Evolutionary conservation across 1,284 basidiomycete species (phyloP).

Genomic region (Heliocybe sulcata): DNA sequence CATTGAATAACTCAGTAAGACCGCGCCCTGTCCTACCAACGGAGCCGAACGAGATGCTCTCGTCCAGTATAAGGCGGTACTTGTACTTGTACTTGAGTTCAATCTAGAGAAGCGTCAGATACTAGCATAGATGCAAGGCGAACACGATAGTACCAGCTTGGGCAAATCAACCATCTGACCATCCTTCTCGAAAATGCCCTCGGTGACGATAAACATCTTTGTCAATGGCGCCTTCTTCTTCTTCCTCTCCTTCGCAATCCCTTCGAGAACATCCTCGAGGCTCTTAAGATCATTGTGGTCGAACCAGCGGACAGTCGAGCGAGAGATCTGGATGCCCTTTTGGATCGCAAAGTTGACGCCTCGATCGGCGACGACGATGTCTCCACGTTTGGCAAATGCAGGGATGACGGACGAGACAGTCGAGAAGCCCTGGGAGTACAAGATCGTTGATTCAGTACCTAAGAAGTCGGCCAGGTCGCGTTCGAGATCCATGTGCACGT

Average conservation of each 20-base stretch:
- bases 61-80: constrained; percentile 93
- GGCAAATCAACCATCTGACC: constrained; percentile 90
- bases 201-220: constrained; percentile 92
- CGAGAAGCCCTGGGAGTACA: constrained; percentile 93
- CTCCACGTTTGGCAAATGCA: constrained; percentile 96
- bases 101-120: constrained; percentile 44
- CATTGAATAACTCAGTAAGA: constrained; percentile 88
- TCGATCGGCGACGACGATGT: constrained; percentile 97
- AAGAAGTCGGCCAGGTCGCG: constrained; percentile 87
- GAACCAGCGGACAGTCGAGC: constrained; percentile 91
- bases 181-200: constrained; percentile 95
- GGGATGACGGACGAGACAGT: constrained; percentile 94
- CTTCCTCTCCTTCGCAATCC: constrained; percentile 82
- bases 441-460: constrained; percentile 82
- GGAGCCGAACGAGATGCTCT: constrained; percentile 89
- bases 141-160: constrained; percentile 69
- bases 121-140: neutral
- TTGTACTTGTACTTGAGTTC: constrained; percentile 95
- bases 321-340: constrained; percentile 95
- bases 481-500: constrained; percentile 90
- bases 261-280: constrained; percentile 82
- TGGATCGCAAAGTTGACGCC: constrained; percentile 94
- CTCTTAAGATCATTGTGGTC: constrained; percentile 94
- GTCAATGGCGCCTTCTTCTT: constrained; percentile 81
- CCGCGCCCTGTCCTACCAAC: constrained; percentile 93